phyloP scores from a whole-genome alignment of 352 stramenopile genomes.

The Phytophthora boehmeriae region DNA sequence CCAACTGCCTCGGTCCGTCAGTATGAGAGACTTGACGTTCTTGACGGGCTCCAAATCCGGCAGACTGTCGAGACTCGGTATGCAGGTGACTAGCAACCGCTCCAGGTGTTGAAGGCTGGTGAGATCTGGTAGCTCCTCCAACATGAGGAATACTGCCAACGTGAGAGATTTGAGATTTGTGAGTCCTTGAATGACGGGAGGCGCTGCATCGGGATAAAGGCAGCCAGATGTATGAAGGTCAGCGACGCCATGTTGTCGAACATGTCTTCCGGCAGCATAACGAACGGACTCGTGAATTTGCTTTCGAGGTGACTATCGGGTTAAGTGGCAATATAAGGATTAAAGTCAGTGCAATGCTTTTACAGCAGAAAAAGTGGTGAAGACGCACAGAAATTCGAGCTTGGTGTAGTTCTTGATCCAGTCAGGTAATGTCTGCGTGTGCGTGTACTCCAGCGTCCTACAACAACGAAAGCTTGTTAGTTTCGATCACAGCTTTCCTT shows the following conservation, averaged over 20 bases:
- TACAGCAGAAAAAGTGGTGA: not conserved
- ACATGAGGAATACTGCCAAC: slow-evolving; percentile 17
- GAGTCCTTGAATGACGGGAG: slow-evolving; percentile 39
- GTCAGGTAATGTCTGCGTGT: slow-evolving; percentile 26
- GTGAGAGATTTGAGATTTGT: slow-evolving; percentile 37
- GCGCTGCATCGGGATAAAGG: slow-evolving; percentile 17
- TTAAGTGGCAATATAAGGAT: not conserved
- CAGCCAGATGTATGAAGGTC: slow-evolving; percentile 41
- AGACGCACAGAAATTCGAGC: slow-evolving; percentile 43
- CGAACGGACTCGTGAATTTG: slow-evolving; percentile 21
- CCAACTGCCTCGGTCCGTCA: slow-evolving; percentile 3
- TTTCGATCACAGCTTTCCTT: too few relatives aligned
- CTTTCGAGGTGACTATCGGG: slow-evolving; percentile 26
- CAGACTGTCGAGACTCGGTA: not conserved
- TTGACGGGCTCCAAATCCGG: slow-evolving; percentile 14
- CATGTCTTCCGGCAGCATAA: slow-evolving; percentile 30
- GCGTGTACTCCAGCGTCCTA: slow-evolving; percentile 39
- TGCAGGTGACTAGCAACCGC: slow-evolving; percentile 10
- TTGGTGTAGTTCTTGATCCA: slow-evolving; percentile 35
- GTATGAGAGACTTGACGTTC: slow-evolving; percentile 15
- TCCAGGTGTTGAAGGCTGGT: slow-evolving; percentile 6
- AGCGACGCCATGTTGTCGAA: slow-evolving; percentile 45
- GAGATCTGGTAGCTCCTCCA: slow-evolving; percentile 16
- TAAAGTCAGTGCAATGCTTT: not conserved
- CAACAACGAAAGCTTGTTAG: not conserved